Evolutionary conservation across 495 filamentous ascomycete genomes (phyloP).

Genomic region (Penicillium crystallinum): DNA sequence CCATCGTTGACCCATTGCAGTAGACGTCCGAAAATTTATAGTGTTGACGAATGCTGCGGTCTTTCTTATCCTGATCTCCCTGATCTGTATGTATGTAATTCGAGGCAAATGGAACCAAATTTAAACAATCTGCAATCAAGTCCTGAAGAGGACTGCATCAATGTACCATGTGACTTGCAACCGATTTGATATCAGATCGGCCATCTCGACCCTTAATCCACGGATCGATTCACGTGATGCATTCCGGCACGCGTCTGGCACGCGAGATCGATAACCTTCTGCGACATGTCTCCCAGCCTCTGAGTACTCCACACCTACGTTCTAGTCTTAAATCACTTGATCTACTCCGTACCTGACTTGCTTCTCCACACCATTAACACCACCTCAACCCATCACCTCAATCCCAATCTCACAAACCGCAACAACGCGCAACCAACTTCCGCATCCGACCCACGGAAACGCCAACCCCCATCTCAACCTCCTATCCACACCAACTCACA

Average conservation of each 20-base stretch:
- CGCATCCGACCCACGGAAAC: slow-evolving; percentile 20
- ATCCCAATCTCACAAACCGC: neutral
- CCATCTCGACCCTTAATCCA: neutral
- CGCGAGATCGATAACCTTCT: slow-evolving; percentile 1
- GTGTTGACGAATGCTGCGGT: slow-evolving; percentile 6
- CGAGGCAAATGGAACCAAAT: slow-evolving; percentile 4
- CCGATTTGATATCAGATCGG: no score
- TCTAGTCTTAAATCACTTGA: neutral
- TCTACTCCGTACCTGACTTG: no score
- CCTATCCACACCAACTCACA: slow-evolving; percentile 8
- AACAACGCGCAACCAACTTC: slow-evolving; percentile 15
- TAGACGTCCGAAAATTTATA: slow-evolving; percentile 1
- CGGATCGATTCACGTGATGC: neutral
- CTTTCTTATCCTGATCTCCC: slow-evolving; percentile 8
- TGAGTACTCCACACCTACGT: no score
- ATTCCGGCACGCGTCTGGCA: slow-evolving; percentile 4
- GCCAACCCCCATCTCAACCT: slow-evolving; percentile 6
- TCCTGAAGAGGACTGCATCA: no score
- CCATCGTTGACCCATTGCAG: slow-evolving; percentile 2
- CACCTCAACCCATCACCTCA: neutral
- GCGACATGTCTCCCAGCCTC: neutral
- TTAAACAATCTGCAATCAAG: no score
- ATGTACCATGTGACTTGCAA: no score
- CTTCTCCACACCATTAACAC: neutral
- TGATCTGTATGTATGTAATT: slow-evolving; percentile 26